Base-by-base conservation (phyloP, 2,329 filamentous ascomycete species). In the Colletotrichum tabaci region DNA sequence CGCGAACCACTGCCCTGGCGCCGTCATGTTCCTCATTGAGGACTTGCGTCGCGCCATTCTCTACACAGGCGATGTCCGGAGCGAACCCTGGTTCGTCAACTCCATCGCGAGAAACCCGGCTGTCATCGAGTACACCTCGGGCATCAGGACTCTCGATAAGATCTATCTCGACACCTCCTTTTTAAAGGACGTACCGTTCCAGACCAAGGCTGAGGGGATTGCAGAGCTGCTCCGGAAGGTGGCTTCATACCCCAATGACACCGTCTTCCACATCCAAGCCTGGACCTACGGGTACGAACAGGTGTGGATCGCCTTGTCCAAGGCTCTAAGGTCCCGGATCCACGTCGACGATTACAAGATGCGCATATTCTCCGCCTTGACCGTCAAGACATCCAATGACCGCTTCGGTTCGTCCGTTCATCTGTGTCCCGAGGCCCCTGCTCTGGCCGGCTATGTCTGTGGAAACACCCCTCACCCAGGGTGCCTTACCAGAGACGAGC, bases 281-380 rank as follows among this genome's bases (percentile, higher is more conserved):
- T 98, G 95, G 95, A 98, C 96, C 0, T 96, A 96, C 78, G 87
- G 87, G 0, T 98, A 98, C 74, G 95, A 98, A 79, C 93, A 97
- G 63, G 94, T 98, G 0, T 98, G 95, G 95, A 85, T 95, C 70
- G 92, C 94, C 0, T 82, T 98, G 0, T 91, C 94, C 0, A 88
- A 91, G 26, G 89, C 90, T 13, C 83, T 98, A 0, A 82, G 89
- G 7, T 92, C 91, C 3, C 87, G 86, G 85, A 89, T 98, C 2
- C 96, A 98, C 76, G 89, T 98, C 3, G 94, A 97, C 78, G 84
- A 89, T 18, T 98, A 98, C 78, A 94, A 95, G 75, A 85, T 92
- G 77, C 82, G 87, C 1, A 85, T 98, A 0, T 98, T 97, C 77
- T 84, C 84, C 50, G 89, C 91, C 1, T 87, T 95, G 0, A 81